Evolutionary conservation across 192 early-diverging fungal genomes (phyloP), one percentile per base, ranked within the genome.

Genomic region (Mortierella antarctica): DNA sequence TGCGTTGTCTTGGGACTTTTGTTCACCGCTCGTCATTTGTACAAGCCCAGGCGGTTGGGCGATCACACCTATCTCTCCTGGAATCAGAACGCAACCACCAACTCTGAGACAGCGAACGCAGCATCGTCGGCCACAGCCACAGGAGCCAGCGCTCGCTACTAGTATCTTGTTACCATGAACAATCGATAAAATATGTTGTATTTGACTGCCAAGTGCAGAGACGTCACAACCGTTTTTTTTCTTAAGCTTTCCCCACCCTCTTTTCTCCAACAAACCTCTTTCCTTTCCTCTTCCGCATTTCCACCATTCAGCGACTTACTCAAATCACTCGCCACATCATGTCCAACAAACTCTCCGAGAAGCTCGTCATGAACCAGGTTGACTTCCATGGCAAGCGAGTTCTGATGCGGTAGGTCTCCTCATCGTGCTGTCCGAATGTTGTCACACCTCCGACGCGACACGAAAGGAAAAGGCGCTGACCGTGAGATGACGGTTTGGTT

Each of bases 61-160:
- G 98, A 99, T 86, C 97, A 99, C 75, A 94, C 94, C 40, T 95
- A 96, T 65, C 75, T 99, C 62, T 96, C 95, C 21, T 99, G 98
- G 98, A 99, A 99, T 84, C 73, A 71, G 65, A 83, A 67, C 21
- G 72, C 62, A 17, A 64, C 63, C 5, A 31, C 57, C 3, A 71
- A 86, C 53, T 44, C 58, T 17, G 83, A 70, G 15, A 62, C 62
- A 41, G 45, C 73, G 18, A 73, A 55, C 45, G 50, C 68, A 41
- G 62, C 68, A 15, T 18, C 70, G 14, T 67, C 82, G 42, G 82
- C 73, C 5, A 72, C 73, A 15, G 48, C 82, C 4, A 76, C 71
- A 10, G 67, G 71, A 8, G 76, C 71, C 14, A 70, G 59, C 57
- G 67, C 59, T 20, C 69, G 75, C 6, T 72, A 76, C 48, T 73